A percentile compares a stretch with the other conserved stretches of the same genome.
Conservation (phyloP, 192 early-diverging fungal genomes). For the Coemansia sp. region DNA sequence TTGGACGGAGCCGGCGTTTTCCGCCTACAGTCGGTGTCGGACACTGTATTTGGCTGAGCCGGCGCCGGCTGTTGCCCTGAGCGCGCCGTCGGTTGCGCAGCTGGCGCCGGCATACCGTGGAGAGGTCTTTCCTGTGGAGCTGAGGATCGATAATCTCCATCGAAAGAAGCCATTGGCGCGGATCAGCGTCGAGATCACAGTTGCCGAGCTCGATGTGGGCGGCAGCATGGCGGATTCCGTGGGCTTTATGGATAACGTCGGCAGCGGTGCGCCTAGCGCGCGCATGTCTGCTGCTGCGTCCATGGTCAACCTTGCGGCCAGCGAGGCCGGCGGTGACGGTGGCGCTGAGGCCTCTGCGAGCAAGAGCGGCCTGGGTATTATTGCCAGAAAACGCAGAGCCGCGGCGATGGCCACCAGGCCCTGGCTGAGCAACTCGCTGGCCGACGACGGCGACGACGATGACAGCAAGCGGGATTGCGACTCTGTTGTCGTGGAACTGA, state of each 20-base stretch:
- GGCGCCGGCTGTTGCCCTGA: slow-evolving; percentile 7
- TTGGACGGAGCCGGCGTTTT: slow-evolving; percentile 18
- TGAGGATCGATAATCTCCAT: slow-evolving; percentile 24
- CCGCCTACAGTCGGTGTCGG: slow-evolving; percentile 45
- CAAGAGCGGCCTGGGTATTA: not conserved
- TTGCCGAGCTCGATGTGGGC: slow-evolving; percentile 4
- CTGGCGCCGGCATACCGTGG: slow-evolving; percentile 33
- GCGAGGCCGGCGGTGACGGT: not conserved
- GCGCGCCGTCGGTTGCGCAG: slow-evolving; percentile 12
- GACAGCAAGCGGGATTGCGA: not conserved
- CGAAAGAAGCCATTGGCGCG: not conserved
- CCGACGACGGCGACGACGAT: not conserved
- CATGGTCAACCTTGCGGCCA: not conserved
- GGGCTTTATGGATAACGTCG: slow-evolving; percentile 12
- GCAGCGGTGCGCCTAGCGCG: not conserved
- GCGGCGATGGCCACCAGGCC: not conserved
- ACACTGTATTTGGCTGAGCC: slow-evolving; percentile 12
- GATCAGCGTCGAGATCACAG: slow-evolving; percentile 9
- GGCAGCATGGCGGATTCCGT: not conserved
- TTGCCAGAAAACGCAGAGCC: not conserved
- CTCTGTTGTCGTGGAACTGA: not conserved
- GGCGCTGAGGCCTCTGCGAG: no score
- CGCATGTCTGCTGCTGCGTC: not conserved
- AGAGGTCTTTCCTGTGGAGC: slow-evolving; percentile 34
- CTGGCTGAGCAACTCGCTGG: slow-evolving; percentile 4